Base-by-base conservation (phyloP, 306 rosid genomes). In the Glycine tomentella region DNA sequence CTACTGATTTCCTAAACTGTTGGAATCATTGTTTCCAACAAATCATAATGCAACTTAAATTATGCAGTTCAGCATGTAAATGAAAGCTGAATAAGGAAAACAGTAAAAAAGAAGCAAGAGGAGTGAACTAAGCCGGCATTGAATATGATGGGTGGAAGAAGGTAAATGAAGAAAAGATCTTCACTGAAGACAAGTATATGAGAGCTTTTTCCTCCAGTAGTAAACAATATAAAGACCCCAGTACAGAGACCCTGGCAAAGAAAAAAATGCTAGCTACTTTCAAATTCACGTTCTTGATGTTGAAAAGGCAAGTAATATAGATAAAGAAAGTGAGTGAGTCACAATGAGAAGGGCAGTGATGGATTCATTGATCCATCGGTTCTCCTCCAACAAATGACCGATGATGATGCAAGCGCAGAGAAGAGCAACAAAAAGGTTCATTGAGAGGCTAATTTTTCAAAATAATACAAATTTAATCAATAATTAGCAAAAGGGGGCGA, bases 101-200 rank as follows among this genome's bases (percentile, higher is more conserved):
- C 0, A 36, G 1, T 25, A 25, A 64, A 14, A 31, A 25, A 25
- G 31, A 25, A 10, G 44, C 1, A 69, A 69, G 16, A 17, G 57
- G 4, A 57, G 2, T 6, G 15, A 70, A 73, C 91, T 63, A 55
- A 96, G 97, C 99, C 99, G 20, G 99, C 99, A 77, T 96, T 96
- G 91, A 96, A 96, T 76, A 96, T 96, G 80, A 96, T 96, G 1
- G 99, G 99, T 13, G 99, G 99, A 42, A 96, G 98, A 84, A 96
- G 97, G 84, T 93, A 96, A 79, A 90, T 93, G 42, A 96, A 96
- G 94, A 96, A 96, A 84, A 96, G 97, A 82, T 93, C 98, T 89
- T 92, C 94, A 56, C 94, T 90, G 65, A 96, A 96, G 8, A 84
- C 87, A 31, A 96, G 83, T 57, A 96, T 86, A 83, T 83, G 98